A percentile compares a stretch with the other conserved stretches of the same genome.
phyloP scores from a whole-genome alignment of 176 grass and related monocot genomes.

The Carex littledalei region DNA sequence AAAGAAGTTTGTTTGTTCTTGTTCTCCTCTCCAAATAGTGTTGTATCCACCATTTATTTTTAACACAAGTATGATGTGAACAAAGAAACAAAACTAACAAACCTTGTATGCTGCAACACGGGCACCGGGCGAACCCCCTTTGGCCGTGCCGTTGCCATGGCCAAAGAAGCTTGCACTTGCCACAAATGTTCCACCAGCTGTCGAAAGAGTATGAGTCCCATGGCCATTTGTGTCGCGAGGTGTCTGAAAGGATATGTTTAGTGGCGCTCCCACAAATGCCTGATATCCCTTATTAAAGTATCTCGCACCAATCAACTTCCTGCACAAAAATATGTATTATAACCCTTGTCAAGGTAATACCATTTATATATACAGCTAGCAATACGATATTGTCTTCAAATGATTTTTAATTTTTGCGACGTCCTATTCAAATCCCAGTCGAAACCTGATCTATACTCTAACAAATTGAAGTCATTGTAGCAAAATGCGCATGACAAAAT shows the following conservation, averaged over 20 bases:
- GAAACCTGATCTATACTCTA: no score
- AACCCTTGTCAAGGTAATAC: not conserved
- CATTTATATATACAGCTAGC: no score
- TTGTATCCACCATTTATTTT: no score
- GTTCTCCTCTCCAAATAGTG: no score
- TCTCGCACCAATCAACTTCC: conserved; percentile 76
- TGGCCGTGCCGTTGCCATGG: conserved; percentile 47
- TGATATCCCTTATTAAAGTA: conserved; percentile 68
- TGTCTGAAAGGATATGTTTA: conserved; percentile 19
- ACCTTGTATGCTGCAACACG: conserved; percentile 65
- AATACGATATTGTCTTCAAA: not conserved
- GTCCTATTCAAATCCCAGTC: not conserved
- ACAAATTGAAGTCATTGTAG: no score
- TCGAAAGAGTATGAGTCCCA: conserved; percentile 68
- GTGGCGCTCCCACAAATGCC: not conserved
- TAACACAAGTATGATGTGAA: not conserved
- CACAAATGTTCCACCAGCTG: conserved; percentile 42
- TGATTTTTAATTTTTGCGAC: no score
- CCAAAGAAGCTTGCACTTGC: conserved; percentile 32
- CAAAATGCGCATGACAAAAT: no score
- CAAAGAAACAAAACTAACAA: not conserved
- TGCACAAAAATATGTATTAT: conserved; percentile 3
- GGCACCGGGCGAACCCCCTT: conserved; percentile 49
- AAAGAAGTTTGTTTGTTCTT: not conserved
- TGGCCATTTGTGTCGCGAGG: conserved; percentile 27